These are phyloP conservation scores for Tolypocladium amazonense DNA, from an alignment of 2,329 filamentous ascomycete species.

Conservation along the genomic window DNA sequence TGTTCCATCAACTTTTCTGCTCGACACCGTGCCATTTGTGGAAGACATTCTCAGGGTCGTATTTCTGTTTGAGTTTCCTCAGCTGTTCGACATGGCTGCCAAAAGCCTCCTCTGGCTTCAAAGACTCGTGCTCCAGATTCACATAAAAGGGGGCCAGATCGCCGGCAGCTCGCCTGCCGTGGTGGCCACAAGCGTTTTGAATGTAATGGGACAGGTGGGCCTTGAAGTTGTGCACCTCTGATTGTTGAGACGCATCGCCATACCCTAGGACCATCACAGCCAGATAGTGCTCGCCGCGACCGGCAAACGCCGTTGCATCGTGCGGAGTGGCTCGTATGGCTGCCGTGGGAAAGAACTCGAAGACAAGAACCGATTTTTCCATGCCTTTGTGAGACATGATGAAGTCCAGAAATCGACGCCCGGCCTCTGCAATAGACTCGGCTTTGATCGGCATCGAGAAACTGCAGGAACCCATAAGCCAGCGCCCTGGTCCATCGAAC, in stretches of 20 bases:
- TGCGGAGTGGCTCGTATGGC: constrained; percentile 20
- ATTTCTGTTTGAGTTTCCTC: constrained; percentile 20
- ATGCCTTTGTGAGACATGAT: not conserved
- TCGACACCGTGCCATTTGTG: constrained; percentile 14
- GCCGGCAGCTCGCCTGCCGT: not conserved
- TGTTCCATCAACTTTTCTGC: not conserved
- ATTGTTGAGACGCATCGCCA: constrained; percentile 25
- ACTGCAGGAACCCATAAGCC: not conserved
- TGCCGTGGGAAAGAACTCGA: constrained; percentile 24
- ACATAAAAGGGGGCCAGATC: not conserved
- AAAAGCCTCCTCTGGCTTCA: constrained; percentile 14
- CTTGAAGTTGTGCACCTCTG: constrained; percentile 25
- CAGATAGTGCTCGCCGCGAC: constrained; percentile 32
- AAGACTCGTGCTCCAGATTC: not conserved
- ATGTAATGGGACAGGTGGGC: constrained; percentile 17
- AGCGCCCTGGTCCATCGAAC: constrained; percentile 2
- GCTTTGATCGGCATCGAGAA: not conserved
- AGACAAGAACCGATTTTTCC: constrained; percentile 12
- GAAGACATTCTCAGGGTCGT: constrained; percentile 23
- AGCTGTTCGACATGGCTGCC: constrained; percentile 18
- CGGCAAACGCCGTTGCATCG: constrained; percentile 31
- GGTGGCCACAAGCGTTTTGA: constrained; percentile 6
- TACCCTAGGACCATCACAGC: constrained; percentile 28
- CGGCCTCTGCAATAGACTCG: not conserved
- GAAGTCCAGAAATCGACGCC: not conserved